A percentile compares a stretch with the other conserved stretches of the same genome.
Conservation (phyloP, 306 rosid species). For the Cicer arietinum region DNA sequence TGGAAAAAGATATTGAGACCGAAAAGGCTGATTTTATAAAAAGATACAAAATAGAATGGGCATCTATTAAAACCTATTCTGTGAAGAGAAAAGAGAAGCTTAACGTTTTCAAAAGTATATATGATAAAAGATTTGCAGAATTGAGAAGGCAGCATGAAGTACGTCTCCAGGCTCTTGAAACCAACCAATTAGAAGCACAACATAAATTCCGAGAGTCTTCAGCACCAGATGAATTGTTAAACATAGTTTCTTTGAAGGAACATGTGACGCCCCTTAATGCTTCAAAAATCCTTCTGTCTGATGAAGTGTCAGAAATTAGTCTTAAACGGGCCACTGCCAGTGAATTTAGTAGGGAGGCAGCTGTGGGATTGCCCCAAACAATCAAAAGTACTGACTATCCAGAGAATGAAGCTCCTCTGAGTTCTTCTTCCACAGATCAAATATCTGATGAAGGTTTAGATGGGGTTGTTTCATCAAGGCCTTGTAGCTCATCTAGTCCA, state of each 20-base stretch:
- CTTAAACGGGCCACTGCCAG: constrained; percentile 22
- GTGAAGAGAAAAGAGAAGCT: constrained; percentile 48
- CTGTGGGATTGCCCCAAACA: constrained; percentile 18
- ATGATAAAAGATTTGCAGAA: constrained; percentile 45
- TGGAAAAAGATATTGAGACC: constrained; percentile 38
- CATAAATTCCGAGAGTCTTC: constrained; percentile 55
- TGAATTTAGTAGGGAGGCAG: constrained; percentile 37
- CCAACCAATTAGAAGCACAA: constrained; percentile 49
- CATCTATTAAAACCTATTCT: constrained; percentile 42
- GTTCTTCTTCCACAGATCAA: constrained; percentile 33
- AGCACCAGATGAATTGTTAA: constrained; percentile 55
- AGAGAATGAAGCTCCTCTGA: constrained; percentile 23
- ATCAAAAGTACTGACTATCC: constrained; percentile 31
- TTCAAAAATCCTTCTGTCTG: constrained; percentile 39
- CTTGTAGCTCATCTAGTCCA: constrained; percentile 33
- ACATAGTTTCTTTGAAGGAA: constrained; percentile 35
- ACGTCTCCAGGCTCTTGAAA: constrained; percentile 56
- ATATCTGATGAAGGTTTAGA: constrained; percentile 34
- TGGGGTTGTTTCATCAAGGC: constrained; percentile 23
- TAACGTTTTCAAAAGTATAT: constrained; percentile 41
- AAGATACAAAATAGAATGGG: constrained; percentile 46
- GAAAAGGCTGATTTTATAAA: constrained; percentile 49
- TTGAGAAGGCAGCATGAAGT: constrained; percentile 45
- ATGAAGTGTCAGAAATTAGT: constrained; percentile 44
- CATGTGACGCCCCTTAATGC: constrained; percentile 34